Evolutionary conservation across 805 yeast species (phyloP).

Genomic region (Nematodospora valgi): DNA sequence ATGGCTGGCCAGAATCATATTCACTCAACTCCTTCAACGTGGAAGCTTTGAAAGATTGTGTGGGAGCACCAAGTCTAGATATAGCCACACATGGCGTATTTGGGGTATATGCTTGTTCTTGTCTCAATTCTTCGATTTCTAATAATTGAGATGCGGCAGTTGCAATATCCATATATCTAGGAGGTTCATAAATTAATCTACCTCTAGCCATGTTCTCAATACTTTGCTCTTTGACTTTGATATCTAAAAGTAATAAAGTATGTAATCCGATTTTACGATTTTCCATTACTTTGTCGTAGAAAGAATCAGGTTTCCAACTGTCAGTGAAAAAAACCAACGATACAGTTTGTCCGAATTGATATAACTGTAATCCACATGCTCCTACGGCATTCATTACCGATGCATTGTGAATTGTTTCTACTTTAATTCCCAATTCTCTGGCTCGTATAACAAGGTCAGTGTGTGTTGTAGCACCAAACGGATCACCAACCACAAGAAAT

Average conservation of each 20-base stretch:
- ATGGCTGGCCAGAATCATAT: conserved; percentile 91
- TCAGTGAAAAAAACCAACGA: conserved; percentile 95
- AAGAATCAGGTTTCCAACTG: conserved; percentile 93
- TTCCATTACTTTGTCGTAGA: conserved; percentile 85
- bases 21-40: conserved; percentile 72
- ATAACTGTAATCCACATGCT: conserved; percentile 92
- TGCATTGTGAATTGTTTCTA: conserved; percentile 89
- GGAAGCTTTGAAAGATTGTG: conserved; percentile 80
- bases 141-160: conserved; percentile 86
- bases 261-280: conserved; percentile 89
- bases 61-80: conserved; percentile 85
- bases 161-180: conserved; percentile 89
- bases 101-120: conserved; percentile 75
- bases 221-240: conserved; percentile 95
- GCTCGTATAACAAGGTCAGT: conserved; percentile 93
- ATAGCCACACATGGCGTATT: conserved; percentile 93
- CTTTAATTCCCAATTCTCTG: conserved; percentile 72
- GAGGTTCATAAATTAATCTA: conserved; percentile 89
- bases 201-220: conserved; percentile 93
- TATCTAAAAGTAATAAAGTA: conserved; percentile 82
- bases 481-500: conserved; percentile 94
- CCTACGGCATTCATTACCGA: conserved; percentile 98
- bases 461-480: conserved; percentile 97
- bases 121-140: conserved; percentile 79
- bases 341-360: conserved; percentile 96